A percentile compares a stretch with the other conserved stretches of the same genome.
Evolutionary conservation across 306 rosid species (phyloP).

Genomic region (Dryas drummondii): DNA sequence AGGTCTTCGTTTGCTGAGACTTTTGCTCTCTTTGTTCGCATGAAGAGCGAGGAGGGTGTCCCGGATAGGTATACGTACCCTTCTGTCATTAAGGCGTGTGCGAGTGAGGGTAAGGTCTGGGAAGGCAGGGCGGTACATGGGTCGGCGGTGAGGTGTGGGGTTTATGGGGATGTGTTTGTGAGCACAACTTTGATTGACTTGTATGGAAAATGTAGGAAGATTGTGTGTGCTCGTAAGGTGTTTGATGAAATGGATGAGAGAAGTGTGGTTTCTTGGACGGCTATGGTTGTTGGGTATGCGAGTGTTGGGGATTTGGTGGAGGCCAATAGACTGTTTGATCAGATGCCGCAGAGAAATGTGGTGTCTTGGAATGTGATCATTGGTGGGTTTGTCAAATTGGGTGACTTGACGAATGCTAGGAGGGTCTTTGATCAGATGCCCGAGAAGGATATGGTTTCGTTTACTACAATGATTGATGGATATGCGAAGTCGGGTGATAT

Average conservation of each 20-base stretch:
- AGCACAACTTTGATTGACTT: conserved; percentile 65
- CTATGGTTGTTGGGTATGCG: conserved; percentile 38
- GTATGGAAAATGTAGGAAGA: conserved; percentile 59
- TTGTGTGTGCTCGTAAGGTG: conserved; percentile 55
- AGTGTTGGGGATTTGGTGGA: conserved; percentile 31
- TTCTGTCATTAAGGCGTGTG: conserved; percentile 57
- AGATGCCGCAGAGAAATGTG: conserved; percentile 37
- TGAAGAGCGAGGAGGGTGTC: conserved; percentile 50
- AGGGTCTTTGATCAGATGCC: conserved; percentile 65
- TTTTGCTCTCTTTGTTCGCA: conserved; percentile 37
- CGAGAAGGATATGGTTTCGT: conserved; percentile 61
- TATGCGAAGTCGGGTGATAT: conserved; percentile 72
- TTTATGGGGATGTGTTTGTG: conserved; percentile 50
- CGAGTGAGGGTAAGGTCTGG: conserved; percentile 26
- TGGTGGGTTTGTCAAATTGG: conserved; percentile 49
- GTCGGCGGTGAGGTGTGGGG: conserved; percentile 59
- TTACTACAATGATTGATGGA: conserved; percentile 74
- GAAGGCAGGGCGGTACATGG: conserved; percentile 62
- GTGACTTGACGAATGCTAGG: conserved; percentile 55
- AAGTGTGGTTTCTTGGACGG: conserved; percentile 38
- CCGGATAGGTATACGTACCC: conserved; percentile 69
- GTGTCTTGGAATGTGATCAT: conserved; percentile 44
- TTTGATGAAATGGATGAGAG: conserved; percentile 43
- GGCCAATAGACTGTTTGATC: conserved; percentile 32
- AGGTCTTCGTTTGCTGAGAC: conserved; percentile 31